These are phyloP conservation scores for Dendrobium nobile DNA, from an alignment of 106 monocot species.

Conservation along the genomic window DNA sequence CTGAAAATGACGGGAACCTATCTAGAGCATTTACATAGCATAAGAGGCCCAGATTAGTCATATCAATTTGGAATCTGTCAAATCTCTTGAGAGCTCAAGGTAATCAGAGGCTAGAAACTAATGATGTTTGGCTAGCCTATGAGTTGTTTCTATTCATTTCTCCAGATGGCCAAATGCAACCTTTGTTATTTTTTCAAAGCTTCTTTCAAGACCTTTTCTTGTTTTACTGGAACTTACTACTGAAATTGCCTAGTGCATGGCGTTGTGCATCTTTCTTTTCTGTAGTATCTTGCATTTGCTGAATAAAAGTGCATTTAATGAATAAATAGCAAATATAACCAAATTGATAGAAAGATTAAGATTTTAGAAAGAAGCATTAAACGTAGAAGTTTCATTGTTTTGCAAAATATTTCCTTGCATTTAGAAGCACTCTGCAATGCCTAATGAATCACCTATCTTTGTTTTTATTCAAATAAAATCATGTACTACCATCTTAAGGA, in stretches of 20 bases:
- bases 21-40: too few species aligned
- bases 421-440: neutral
- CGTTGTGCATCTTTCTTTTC: neutral
- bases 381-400: neutral
- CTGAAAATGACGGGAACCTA: too few species aligned
- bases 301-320: neutral
- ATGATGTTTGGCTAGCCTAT: neutral
- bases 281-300: neutral
- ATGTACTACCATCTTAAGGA: neutral
- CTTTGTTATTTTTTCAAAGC: neutral
- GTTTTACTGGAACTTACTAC: neutral
- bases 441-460: neutral
- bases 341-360: neutral
- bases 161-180: neutral
- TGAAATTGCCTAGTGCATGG: neutral
- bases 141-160: neutral
- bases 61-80: too few species aligned
- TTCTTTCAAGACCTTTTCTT: neutral
- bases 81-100: too few species aligned
- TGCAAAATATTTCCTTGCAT: neutral
- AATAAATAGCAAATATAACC: neutral
- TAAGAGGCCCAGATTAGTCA: too few species aligned
- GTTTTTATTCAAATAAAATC: neutral
- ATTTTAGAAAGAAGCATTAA: neutral
- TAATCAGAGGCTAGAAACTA: neutral